Percentiles rank a stretch among this genome's conserved stretches.
Evolutionary conservation across 148 eudicot species (phyloP).

Genomic region (Arbutus unedo): DNA sequence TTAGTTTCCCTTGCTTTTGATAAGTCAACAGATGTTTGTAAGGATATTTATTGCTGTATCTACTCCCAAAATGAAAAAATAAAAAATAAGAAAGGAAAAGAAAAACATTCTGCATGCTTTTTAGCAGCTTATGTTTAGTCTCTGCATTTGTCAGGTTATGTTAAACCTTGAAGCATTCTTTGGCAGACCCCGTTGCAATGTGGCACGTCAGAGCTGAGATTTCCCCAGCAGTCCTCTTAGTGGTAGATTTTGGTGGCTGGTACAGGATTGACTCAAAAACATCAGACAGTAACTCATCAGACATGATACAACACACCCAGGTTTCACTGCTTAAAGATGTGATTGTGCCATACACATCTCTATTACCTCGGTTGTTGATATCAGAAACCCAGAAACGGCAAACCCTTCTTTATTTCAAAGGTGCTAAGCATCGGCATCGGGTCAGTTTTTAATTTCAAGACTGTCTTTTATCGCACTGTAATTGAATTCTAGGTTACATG

Average conservation of each 20-base stretch:
- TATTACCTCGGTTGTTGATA: conserved; percentile 58
- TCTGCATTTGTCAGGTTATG: conserved; percentile 90
- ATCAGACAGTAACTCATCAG: conserved; percentile 54
- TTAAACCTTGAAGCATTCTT: conserved; percentile 96
- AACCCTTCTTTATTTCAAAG: conserved; percentile 90
- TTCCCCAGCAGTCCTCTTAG: conserved; percentile 83
- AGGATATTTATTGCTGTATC: neutral
- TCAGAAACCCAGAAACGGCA: conserved; percentile 62
- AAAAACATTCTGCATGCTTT: conserved; percentile 23
- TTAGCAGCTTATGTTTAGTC: conserved; percentile 64
- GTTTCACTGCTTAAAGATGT: conserved; percentile 93
- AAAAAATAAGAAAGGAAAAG: neutral
- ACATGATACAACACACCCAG: conserved; percentile 78
- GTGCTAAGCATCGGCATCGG: conserved; percentile 93
- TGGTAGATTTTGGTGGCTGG: conserved; percentile 99
- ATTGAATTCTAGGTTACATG: neutral
- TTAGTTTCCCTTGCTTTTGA: neutral
- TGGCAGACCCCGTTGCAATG: conserved; percentile 99
- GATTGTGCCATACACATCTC: conserved; percentile 80
- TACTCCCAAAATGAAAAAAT: conserved; percentile 1
- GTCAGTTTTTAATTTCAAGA: conserved; percentile 42
- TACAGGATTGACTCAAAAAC: conserved; percentile 71
- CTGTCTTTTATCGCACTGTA: neutral
- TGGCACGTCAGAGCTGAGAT: conserved; percentile 92
- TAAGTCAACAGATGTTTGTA: neutral